Evolutionary conservation across 371 early-diverging fungal species (phyloP).

Genomic region (Mortierella sp.): DNA sequence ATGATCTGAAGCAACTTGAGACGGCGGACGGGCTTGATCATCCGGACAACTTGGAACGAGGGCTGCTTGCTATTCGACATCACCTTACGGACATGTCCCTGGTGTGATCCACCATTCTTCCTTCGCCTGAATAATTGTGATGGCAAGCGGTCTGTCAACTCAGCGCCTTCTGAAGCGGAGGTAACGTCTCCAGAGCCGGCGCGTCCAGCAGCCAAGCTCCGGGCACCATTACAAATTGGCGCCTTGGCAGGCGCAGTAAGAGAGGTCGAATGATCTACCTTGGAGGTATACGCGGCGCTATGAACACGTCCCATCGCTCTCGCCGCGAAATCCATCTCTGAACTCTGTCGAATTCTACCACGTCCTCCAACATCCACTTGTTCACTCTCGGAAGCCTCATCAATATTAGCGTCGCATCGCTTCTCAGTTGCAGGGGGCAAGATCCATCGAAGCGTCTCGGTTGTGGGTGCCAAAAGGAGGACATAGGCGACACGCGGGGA

Average conservation of each 20-base stretch:
- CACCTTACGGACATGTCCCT: neutral
- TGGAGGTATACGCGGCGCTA: constrained; percentile 34
- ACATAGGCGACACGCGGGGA: constrained; percentile 37
- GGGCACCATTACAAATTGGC: neutral
- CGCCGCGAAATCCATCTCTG: constrained; percentile 27
- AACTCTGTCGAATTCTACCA: constrained; percentile 23
- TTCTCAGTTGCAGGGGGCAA: constrained; percentile 37
- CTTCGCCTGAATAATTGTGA: constrained; percentile 40
- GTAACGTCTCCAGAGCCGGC: neutral
- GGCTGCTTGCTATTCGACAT: neutral
- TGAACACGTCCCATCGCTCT: constrained; percentile 32
- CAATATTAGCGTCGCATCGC: neutral
- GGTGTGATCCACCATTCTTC: constrained; percentile 2
- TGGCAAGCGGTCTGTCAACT: neutral
- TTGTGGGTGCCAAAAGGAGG: constrained; percentile 45
- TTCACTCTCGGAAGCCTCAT: constrained; percentile 23
- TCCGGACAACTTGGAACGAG: constrained; percentile 58
- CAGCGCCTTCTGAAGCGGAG: neutral
- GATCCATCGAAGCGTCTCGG: constrained; percentile 49
- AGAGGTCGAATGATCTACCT: constrained; percentile 9
- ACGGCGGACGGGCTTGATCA: constrained; percentile 71
- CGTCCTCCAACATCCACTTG: constrained; percentile 40
- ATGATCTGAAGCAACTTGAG: constrained; percentile 61
- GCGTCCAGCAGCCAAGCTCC: neutral
- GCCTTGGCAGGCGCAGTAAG: neutral